Base-by-base conservation (phyloP, 495 filamentous ascomycete genomes). In the Aspergillus steynii region DNA sequence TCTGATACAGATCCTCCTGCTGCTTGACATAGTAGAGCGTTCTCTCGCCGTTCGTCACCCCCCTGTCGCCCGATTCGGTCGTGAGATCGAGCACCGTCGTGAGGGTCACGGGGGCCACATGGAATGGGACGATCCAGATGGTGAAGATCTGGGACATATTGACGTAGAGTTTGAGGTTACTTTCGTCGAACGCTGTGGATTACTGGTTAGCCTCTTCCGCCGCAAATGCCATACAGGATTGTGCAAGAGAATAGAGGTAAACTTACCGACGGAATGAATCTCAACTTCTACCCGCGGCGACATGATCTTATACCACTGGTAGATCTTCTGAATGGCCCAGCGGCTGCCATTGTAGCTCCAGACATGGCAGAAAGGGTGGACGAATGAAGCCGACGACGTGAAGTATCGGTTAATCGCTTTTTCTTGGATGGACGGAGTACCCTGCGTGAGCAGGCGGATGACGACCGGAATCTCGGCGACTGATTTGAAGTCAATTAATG, bases 291-390 rank as follows among this genome's bases (percentile, higher is more conserved):
- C 90, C n/a, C 78, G 75, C 1, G 92, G 92, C 42, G 84, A 89
- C 68, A 96, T 78, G 64, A 94, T 87, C 68, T 91, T 91, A 73
- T 96, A 95, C 90, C 91, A 96, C 61, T 88, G 89, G 64, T 88
- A 94, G 45, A 96, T 88, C 59, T 82, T 82, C 59, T 78, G 77
- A 29, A 96, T 79, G 25, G 88, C 68, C 68, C 77, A 80, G 48
- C 90, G 80, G 12, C 89, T 74, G 31, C 80, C 82, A 10, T 78
- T 61, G 57, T 82, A 78, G 61, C 81, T 83, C 42, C 85, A 84
- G 1, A 92, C 87, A 26, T 85, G 85, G 68, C 90, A 94, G 73
- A 96, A 89, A 0, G 92, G 92, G 68, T 96, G 92, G 3, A 83
- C 78, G 70, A 96, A 95, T 58, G 84, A 80, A 15, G 90, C 86